Percentiles rank a stretch among this genome's conserved stretches.
phyloP scores from a whole-genome alignment of 2,329 filamentous ascomycete genomes.

The Alternaria dauci region DNA sequence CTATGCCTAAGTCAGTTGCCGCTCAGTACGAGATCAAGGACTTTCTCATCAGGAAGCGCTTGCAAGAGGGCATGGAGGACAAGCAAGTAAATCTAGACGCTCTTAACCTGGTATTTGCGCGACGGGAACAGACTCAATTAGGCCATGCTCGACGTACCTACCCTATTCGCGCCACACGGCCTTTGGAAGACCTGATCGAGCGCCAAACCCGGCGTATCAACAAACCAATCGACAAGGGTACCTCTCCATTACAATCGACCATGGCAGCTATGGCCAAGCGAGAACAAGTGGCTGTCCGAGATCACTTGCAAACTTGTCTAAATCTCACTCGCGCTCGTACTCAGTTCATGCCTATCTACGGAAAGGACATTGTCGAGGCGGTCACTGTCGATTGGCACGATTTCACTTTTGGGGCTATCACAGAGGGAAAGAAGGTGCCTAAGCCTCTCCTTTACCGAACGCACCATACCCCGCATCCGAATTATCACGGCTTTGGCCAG shows the following conservation, averaged over 20 bases:
- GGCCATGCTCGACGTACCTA: constrained; percentile 56
- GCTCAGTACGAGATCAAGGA: constrained; percentile 79
- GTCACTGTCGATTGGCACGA: constrained; percentile 66
- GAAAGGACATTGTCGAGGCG: constrained; percentile 77
- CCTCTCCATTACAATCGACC: constrained; percentile 72
- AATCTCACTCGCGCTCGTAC: constrained; percentile 83
- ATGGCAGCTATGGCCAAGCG: constrained; percentile 72
- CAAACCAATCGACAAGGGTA: constrained; percentile 58
- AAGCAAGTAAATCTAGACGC: constrained; percentile 75
- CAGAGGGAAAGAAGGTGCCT: constrained; percentile 51
- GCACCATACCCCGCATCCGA: constrained; percentile 14
- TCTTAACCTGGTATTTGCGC: constrained; percentile 78
- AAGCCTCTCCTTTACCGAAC: constrained; percentile 21
- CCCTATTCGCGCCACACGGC: constrained; percentile 69
- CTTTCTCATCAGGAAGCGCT: constrained; percentile 69
- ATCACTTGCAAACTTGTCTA: constrained; percentile 81
- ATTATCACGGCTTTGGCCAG: constrained; percentile 30
- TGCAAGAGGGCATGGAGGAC: constrained; percentile 71
- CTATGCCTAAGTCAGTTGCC: constrained; percentile 81
- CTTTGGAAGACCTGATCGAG: constrained; percentile 75
- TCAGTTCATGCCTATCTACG: constrained; percentile 82
- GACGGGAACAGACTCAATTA: constrained; percentile 68
- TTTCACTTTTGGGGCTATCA: constrained; percentile 43
- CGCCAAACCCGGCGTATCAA: constrained; percentile 68
- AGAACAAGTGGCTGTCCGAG: constrained; percentile 71